Base-by-base conservation (phyloP, 805 yeast species). In the Schizosaccharomyces octosporus region DNA sequence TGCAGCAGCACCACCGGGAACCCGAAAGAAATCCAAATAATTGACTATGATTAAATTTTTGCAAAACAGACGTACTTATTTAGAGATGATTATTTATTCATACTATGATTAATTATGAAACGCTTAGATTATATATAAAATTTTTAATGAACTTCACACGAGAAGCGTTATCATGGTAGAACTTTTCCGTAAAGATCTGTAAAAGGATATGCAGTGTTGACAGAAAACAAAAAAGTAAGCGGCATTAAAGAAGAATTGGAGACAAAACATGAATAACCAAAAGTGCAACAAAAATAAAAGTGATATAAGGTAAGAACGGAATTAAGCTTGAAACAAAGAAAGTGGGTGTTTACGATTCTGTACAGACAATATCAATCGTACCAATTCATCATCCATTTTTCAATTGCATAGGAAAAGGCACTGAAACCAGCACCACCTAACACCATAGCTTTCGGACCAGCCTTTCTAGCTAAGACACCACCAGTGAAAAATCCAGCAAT, bases 381-480 rank as follows among this genome's bases (percentile, higher is more conserved):
- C 57, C 60, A 36, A 42, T 57, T n/a, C 45, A 27, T 36, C n/a
- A 60, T 48, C 17, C 61, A 15, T 11, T 32, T 62, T 65, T 21
- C 61, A 64, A 66, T 81, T 5, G 95, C 95, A 3, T 87, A 82
- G 62, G 95, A 84, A 71, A 93, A 93, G 6, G 93, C 95, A 2
- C 97, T 97, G 74, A 93, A 93, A 7, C 97, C 98, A 32, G 94
- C 96, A 76, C 97, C 93, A 0, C 98, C 98, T 63, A 89, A 70
- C 31, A 82, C 67, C 0, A 95, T 93, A 36, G 95, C 94, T 67
- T 83, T 88, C 0, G 98, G 98, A 0, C 98, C 98, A 59, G 93
- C 81, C 69, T 85, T 87, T 66, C 85, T 78, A 1, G 97, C 95
- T 61, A 93, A 77, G 0, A 95, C 97, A 42, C 95, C 98, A 55